A percentile compares a stretch with the other conserved stretches of the same genome.
Evolutionary conservation across 2,329 filamentous ascomycete genomes (phyloP).

Genomic region (Penicillium glabrum): DNA sequence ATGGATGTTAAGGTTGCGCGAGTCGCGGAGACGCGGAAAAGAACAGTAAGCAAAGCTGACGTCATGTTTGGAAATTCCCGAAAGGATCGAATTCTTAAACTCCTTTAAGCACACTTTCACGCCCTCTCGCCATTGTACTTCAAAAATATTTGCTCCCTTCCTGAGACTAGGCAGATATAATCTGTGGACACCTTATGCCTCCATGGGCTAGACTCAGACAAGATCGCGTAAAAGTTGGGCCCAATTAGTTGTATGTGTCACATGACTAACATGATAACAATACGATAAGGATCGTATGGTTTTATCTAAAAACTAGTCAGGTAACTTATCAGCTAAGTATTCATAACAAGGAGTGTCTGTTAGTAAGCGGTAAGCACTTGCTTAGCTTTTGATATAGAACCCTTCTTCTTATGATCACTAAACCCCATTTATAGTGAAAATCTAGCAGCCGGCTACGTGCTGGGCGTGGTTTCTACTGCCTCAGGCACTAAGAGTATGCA

Average conservation of each 20-base stretch:
- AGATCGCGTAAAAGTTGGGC: not conserved
- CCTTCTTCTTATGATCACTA: not conserved
- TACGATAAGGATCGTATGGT: not conserved
- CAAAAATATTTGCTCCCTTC: not conserved
- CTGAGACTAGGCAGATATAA: not conserved
- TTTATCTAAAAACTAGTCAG: not conserved
- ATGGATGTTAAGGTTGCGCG: slow-evolving; percentile 11
- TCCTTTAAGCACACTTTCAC: not conserved
- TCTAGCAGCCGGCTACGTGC: not conserved
- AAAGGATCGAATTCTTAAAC: not conserved
- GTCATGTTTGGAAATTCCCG: slow-evolving; percentile 15
- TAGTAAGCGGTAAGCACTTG: not conserved
- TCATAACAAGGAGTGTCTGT: too few species aligned
- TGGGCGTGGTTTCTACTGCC: not conserved
- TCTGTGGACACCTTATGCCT: not conserved
- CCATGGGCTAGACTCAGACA: not conserved
- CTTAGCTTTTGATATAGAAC: not conserved
- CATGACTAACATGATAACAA: not conserved
- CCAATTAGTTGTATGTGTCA: not conserved
- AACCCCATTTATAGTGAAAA: too few species aligned
- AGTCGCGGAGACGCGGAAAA: slow-evolving; percentile 5
- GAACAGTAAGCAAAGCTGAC: slow-evolving; percentile 16
- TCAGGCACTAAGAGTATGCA: not conserved
- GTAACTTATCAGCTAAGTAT: too few species aligned
- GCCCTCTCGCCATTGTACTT: not conserved